Conservation (phyloP, 345 rosid genomes). For the Heritiera fomes region DNA sequence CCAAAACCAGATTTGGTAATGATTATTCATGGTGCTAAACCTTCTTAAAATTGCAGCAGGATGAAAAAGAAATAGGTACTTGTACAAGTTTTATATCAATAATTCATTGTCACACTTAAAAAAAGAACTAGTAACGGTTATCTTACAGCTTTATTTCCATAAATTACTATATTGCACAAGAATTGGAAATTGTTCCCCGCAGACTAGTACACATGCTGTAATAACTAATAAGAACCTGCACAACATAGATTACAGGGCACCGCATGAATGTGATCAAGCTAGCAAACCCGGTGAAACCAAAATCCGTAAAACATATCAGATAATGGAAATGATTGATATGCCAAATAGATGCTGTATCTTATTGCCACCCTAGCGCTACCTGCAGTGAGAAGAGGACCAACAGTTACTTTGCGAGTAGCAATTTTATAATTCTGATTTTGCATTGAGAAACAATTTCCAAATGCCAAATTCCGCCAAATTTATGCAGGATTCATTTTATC, state of each 20-base stretch:
- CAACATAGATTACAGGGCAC: not conserved
- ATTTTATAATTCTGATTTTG: not conserved
- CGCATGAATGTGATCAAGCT: not conserved
- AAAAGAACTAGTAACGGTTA: not conserved
- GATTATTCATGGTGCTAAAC: not conserved
- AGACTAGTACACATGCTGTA: not conserved
- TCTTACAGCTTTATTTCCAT: not conserved
- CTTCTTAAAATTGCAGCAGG: not conserved
- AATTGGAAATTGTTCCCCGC: not conserved
- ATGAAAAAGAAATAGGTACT: not conserved
- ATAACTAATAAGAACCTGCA: not conserved
- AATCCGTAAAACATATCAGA: not conserved
- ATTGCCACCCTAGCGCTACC: not conserved
- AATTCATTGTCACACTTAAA: not conserved
- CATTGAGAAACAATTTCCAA: not conserved
- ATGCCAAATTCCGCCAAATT: not conserved
- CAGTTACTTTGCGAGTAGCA: not conserved
- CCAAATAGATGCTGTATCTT: not conserved
- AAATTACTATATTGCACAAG: not conserved
- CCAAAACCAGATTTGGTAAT: not conserved
- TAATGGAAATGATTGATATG: not conserved
- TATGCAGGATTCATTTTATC: not conserved
- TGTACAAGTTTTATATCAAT: not conserved
- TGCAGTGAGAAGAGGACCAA: not conserved
- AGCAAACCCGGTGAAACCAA: not conserved